These are phyloP conservation scores for Hemileccinum impolitum DNA, from an alignment of 768 basidiomycete genomes.

Conservation along the genomic window DNA sequence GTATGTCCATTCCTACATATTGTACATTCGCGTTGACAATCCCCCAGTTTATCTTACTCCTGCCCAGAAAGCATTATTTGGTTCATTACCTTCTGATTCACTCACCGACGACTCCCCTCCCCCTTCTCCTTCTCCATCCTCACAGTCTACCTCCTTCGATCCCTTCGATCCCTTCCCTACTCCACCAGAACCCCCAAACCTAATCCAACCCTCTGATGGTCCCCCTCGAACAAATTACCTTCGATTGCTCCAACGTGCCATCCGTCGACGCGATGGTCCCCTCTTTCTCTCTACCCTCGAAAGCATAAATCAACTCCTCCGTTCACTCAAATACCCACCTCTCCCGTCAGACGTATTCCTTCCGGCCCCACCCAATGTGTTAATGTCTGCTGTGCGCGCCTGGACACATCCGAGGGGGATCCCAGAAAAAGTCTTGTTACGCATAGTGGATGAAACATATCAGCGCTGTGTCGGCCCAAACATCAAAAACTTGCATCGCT, in stretches of 20 bases:
- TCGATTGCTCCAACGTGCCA: slow-evolving; percentile 64
- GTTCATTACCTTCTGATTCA: slow-evolving; percentile 52
- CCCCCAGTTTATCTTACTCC: slow-evolving; percentile 62
- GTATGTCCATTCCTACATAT: slow-evolving; percentile 39
- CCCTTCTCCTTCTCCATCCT: slow-evolving; percentile 34
- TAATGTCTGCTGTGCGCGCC: slow-evolving; percentile 42
- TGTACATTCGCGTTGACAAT: slow-evolving; percentile 5
- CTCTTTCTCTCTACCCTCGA: slow-evolving; percentile 63
- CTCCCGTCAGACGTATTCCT: slow-evolving; percentile 51
- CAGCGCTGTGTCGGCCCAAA: slow-evolving; percentile 91
- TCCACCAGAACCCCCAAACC: slow-evolving; percentile 21
- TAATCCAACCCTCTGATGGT: slow-evolving; percentile 21
- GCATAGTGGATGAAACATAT: slow-evolving; percentile 87
- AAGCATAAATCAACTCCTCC: slow-evolving; percentile 59
- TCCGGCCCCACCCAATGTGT: slow-evolving; percentile 41
- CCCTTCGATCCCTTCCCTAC: slow-evolving; percentile 30
- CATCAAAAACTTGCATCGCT: slow-evolving; percentile 73
- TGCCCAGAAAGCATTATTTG: slow-evolving; percentile 62
- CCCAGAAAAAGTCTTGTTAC: slow-evolving; percentile 63
- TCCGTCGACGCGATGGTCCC: slow-evolving; percentile 67
- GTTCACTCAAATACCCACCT: slow-evolving; percentile 61
- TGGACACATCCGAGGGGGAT: slow-evolving; percentile 50
- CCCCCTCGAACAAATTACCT: slow-evolving; percentile 38
- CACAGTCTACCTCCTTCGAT: slow-evolving; percentile 31
- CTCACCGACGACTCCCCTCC: slow-evolving; percentile 26